Percentiles rank a stretch among this genome's conserved stretches.
phyloP scores from a whole-genome alignment of 148 eudicot genomes.

The Rhododendron mucronatum region DNA sequence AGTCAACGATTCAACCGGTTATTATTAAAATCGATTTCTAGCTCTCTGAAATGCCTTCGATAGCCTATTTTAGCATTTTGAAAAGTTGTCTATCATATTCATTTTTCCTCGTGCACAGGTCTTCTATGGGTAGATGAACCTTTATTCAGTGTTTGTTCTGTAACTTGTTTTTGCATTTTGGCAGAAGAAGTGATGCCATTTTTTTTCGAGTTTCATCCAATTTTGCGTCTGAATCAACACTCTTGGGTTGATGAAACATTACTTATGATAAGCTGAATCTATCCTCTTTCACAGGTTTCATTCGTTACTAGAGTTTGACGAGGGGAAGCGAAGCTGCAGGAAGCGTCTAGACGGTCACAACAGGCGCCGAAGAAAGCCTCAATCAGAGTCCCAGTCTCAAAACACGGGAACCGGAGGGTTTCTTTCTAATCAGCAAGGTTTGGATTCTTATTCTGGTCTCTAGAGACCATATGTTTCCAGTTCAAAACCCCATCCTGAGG shows the following conservation, averaged over 20 bases:
- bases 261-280: neutral
- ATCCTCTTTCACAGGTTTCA: conserved; percentile 54
- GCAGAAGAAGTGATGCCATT: neutral
- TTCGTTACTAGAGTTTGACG: conserved; percentile 60
- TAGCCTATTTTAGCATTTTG: neutral
- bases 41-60: neutral
- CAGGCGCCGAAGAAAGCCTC: conserved; percentile 70
- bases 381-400: conserved; percentile 49
- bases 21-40: neutral
- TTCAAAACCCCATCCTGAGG: neutral
- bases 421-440: conserved; percentile 50
- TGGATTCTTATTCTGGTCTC: conserved; percentile 1
- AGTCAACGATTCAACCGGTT: neutral
- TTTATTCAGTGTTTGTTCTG: neutral
- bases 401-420: conserved; percentile 32
- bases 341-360: conserved; percentile 73
- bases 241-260: neutral
- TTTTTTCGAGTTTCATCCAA: neutral
- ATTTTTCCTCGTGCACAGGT: neutral
- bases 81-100: neutral
- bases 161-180: neutral
- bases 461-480: neutral
- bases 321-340: conserved; percentile 67
- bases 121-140: neutral
- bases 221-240: neutral